Percentiles rank a stretch among this genome's conserved stretches.
These are phyloP conservation scores for Aspergillus avenaceus DNA, from an alignment of 495 filamentous ascomycete species.

Conservation along the genomic window DNA sequence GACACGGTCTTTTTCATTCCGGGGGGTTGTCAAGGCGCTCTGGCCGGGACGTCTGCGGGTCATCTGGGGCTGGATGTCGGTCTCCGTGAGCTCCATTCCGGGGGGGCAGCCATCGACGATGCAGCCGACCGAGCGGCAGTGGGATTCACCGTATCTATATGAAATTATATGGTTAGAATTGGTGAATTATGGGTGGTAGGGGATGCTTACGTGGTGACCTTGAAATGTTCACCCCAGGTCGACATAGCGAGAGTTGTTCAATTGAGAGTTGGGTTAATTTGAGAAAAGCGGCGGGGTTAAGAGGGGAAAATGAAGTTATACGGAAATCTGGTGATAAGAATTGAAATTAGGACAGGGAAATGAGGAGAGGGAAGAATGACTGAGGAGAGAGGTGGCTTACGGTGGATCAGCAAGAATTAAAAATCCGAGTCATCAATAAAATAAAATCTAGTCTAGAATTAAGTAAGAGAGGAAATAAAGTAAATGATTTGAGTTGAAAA, in stretches of 20 bases:
- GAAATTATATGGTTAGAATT: background rate
- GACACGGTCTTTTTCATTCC: conserved; percentile 88
- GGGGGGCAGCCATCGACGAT: conserved; percentile 88
- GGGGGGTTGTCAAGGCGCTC: conserved; percentile 82
- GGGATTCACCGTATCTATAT: conserved; percentile 79
- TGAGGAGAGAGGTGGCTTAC: background rate
- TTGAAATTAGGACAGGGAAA: too few relatives aligned
- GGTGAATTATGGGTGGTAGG: background rate
- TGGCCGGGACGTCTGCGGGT: conserved; percentile 88
- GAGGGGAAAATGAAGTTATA: background rate
- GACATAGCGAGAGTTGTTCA: conserved; percentile 52
- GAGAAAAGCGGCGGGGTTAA: background rate
- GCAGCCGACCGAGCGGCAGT: conserved; percentile 86
- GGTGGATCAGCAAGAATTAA: too few relatives aligned
- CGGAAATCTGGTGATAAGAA: background rate
- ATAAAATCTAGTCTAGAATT: background rate
- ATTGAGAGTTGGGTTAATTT: conserved; percentile 1
- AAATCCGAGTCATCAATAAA: too few relatives aligned
- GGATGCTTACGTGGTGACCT: conserved; percentile 73
- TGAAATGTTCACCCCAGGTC: conserved; percentile 83
- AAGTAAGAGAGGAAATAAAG: background rate
- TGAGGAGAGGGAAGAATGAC: background rate
- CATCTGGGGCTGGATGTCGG: conserved; percentile 93
- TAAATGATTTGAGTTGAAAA: background rate
- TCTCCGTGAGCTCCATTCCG: conserved; percentile 81